These are phyloP conservation scores for Tulasnella calospora DNA, from an alignment of 768 basidiomycete species.

Conservation along the genomic window DNA sequence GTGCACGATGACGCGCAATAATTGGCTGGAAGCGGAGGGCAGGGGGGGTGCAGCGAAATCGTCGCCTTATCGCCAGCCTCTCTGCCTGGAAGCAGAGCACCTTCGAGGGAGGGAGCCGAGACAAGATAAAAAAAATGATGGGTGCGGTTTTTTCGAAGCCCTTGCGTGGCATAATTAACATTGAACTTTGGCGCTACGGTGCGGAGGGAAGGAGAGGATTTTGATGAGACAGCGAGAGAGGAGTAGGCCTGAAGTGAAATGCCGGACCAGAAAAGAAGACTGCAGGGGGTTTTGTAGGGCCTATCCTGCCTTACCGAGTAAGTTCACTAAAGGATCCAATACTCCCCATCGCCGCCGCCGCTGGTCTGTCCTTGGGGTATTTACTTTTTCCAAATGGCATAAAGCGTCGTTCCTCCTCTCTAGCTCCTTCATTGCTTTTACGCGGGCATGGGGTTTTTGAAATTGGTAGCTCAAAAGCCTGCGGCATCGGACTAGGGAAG, in stretches of 20 bases:
- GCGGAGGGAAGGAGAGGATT: neutral
- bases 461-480: neutral
- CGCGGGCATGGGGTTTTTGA: neutral
- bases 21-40: too few species aligned
- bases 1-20: too few species aligned
- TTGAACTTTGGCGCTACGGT: neutral
- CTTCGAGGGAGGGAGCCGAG: too few species aligned
- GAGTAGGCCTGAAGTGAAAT: neutral
- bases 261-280: neutral
- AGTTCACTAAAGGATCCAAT: neutral
- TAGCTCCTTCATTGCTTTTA: too few species aligned
- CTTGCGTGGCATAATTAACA: slow-evolving; percentile 4
- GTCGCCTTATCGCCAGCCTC: too few species aligned
- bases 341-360: neutral
- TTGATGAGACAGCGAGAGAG: too few species aligned
- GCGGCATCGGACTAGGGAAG: neutral
- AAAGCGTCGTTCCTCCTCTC: neutral
- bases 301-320: neutral
- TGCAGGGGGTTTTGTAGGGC: neutral
- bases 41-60: too few species aligned
- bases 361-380: neutral
- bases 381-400: neutral
- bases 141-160: too few species aligned
- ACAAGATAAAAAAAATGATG: too few species aligned
- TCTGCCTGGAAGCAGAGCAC: too few species aligned